Base-by-base conservation (phyloP, 345 rosid species). In the Hibiscus trionum region DNA sequence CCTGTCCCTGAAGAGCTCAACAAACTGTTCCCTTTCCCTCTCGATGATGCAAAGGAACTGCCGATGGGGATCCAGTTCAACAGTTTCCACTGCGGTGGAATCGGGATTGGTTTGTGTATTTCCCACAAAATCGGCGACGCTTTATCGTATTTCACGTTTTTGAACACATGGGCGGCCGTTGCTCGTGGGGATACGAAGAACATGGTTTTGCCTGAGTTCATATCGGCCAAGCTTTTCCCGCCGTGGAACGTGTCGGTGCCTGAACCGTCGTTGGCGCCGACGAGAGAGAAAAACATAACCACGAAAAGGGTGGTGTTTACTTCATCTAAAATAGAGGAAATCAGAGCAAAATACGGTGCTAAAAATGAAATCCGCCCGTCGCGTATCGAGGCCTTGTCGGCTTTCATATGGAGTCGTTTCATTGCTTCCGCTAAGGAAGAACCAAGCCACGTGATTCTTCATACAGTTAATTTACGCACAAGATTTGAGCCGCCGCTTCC, bases 401-500 rank as follows among this genome's bases (percentile, higher is more conserved):
- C 61, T n/a, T 62, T 35, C 47, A 62, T 35, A n/a, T 62, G 66
- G 66, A 62, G 7, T 24, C 26, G 66, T 9, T 62, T 33, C 1
- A 8, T 19, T 19, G 27, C 62, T 4, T 9, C 33, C 11, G 49
- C 15, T 14, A 4, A 24, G 21, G 42, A 7, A 26, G 2, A 10
- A 49, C 4, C 56, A 24, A 27, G 58, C 8, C 26, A 42, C 67
- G 1, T 46, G 8, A 14, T 81, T 31, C 3, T 62, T 50, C 82
- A 75, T n/a, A 52, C 76, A 12, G 77, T 83, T 24, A 81, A 83
- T n/a, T 70, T 81, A 56, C 75, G 86, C 6, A 17, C 80, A 11
- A 53, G 31, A 35, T 16, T 70, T 6, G 61, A 69, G 19, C 61
- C 61, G 5, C 49, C 72, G 10, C 61, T 16, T 46, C 14, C 62